Evolutionary conservation across 257 asterid species (phyloP), one percentile per base, ranked within the genome.

Genomic region (Leptodermis oblonga): DNA sequence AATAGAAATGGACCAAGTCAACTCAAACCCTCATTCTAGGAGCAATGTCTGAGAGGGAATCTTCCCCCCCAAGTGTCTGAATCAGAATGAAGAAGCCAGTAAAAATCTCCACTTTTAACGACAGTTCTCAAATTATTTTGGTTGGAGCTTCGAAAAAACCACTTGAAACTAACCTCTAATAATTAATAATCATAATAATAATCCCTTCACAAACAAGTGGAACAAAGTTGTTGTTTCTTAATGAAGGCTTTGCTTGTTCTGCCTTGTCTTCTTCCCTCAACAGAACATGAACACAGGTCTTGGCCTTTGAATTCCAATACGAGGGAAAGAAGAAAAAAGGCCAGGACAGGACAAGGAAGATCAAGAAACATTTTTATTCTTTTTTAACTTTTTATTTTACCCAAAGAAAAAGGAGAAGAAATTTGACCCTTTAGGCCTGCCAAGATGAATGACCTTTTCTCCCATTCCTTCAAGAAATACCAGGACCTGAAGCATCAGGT

Each of bases 391-490:
- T n/a, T n/a, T n/a, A n/a, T n/a, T n/a, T n/a, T n/a, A n/a, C n/a
- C n/a, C n/a, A n/a, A n/a, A 39, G 43, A 39, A 10, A 4, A 10
- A 8, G 33, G 26, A 30, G 10, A 3, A 39, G 26, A 4, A 39
- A 39, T 10, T 51, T 53, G 30, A 5, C 22, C 15, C 30, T 22
- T 18, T 6, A 69, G 55, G n/a, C n/a, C 23, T 15, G 68, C 23
- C 58, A 82, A 82, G 68, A 82, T 82, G 86, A 82, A 82, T 74
- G 86, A 82, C 61, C 65, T 82, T 7, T 78, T 82, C 68, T 82
- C 86, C 10, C 72, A 59, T 58, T 82, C 86, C 1, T 82, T 82
- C 54, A 79, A 71, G 65, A 65, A 48, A 25, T 76, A 82, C 31
- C 84, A 82, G 51, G 86, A 82, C 62, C 67, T 78, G 30, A 82